phyloP scores from a whole-genome alignment of 2,329 filamentous ascomycete species.

The Ophiostoma populinum region DNA sequence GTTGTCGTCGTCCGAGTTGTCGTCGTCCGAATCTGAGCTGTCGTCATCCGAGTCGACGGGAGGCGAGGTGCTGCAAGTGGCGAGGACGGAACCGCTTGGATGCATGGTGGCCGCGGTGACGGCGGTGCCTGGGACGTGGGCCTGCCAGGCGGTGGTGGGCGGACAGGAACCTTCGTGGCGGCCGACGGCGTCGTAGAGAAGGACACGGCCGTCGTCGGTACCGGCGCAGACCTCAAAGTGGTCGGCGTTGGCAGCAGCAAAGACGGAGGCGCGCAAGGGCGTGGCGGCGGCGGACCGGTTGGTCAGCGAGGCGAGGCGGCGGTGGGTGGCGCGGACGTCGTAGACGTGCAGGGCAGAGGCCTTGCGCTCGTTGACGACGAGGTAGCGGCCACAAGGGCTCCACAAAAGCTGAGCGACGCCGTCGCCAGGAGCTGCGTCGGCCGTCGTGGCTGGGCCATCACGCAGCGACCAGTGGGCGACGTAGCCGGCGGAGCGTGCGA shows the following conservation, averaged over 20 bases:
- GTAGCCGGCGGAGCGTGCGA: conserved; percentile 33
- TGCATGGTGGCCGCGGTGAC: conserved; percentile 35
- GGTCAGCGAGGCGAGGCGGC: conserved; percentile 34
- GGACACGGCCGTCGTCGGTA: conserved; percentile 33
- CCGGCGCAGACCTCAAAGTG: conserved; percentile 46
- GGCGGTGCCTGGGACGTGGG: conserved; percentile 22
- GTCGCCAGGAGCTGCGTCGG: conserved; percentile 28
- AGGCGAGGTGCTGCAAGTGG: conserved; percentile 39
- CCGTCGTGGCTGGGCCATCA: conserved; percentile 29
- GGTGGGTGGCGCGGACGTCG: conserved; percentile 41
- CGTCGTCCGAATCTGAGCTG: conserved; percentile 12
- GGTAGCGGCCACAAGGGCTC: conserved; percentile 46
- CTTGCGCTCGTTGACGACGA: conserved; percentile 43
- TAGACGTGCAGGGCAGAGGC: conserved; percentile 40
- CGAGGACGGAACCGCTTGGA: conserved; percentile 34
- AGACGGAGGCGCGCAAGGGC: conserved; percentile 37
- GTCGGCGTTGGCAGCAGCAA: conserved; percentile 15
- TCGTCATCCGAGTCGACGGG: conserved; percentile 1
- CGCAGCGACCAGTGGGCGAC: conserved; percentile 43
- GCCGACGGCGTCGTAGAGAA: conserved; percentile 41
- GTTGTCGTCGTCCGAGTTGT: conserved; percentile 7
- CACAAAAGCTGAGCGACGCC: conserved; percentile 45
- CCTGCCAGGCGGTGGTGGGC: conserved; percentile 32
- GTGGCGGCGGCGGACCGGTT: conserved; percentile 39
- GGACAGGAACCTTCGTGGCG: conserved; percentile 24